Percentiles rank a stretch among this genome's conserved stretches.
phyloP scores from a whole-genome alignment of 176 grass and related monocot genomes.

The Metroxylon sagu region DNA sequence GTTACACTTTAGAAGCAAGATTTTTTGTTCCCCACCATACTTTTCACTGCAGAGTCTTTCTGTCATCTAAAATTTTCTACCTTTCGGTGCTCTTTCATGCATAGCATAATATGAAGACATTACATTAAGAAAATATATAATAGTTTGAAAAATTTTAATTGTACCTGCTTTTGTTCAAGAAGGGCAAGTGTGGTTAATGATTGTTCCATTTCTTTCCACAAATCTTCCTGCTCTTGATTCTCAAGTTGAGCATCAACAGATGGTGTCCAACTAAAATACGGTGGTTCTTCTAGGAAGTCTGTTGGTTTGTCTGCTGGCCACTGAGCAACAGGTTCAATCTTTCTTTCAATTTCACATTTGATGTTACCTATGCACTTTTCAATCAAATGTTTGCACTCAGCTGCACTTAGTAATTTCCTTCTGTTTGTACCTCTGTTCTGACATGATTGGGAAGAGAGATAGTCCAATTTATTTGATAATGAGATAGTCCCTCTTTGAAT shows the following conservation, averaged over 20 bases:
- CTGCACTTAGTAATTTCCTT: slow-evolving; percentile 31
- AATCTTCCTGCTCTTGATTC: slow-evolving; percentile 54
- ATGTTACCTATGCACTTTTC: slow-evolving; percentile 63
- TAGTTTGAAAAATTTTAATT: no score
- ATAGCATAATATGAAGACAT: no score
- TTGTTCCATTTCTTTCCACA: slow-evolving; percentile 87
- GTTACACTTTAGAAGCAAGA: no score
- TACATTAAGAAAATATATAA: no score
- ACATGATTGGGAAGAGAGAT: slow-evolving; percentile 18
- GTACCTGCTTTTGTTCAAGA: slow-evolving; percentile 72
- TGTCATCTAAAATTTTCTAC: no score
- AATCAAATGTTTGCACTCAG: slow-evolving; percentile 51
- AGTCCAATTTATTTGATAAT: slow-evolving; percentile 9
- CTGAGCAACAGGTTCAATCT: slow-evolving; percentile 28
- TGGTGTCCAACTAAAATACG: slow-evolving; percentile 66
- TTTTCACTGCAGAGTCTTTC: no score
- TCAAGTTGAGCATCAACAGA: slow-evolving; percentile 30
- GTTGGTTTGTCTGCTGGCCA: slow-evolving; percentile 3
- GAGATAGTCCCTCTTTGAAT: slow-evolving; percentile 7
- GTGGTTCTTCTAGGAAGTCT: slow-evolving; percentile 28
- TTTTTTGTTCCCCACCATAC: no score
- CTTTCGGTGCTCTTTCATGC: no score
- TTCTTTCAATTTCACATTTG: slow-evolving; percentile 45
- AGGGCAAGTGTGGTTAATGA: slow-evolving; percentile 47
- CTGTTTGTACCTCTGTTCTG: slow-evolving; percentile 30